Conservation (phyloP, 345 rosid genomes). For the Raphanus raphanistrum region DNA sequence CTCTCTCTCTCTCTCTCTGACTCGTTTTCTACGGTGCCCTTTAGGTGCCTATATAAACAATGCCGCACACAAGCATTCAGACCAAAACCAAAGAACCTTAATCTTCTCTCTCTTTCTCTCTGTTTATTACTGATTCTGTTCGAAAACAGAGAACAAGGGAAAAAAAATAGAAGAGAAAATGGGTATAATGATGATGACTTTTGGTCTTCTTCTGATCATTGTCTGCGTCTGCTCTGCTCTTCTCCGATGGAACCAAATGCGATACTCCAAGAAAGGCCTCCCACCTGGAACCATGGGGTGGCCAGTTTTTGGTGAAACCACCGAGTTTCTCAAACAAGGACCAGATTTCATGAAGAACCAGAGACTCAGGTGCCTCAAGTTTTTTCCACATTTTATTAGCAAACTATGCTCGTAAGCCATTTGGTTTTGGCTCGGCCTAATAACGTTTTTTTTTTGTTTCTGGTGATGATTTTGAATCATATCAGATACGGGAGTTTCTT, state of each 20-base stretch:
- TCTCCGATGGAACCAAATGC: constrained; percentile 76
- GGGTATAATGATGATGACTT: constrained; percentile 59
- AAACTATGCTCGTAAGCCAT: background rate
- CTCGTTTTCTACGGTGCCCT: constrained; percentile 1
- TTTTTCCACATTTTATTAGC: background rate
- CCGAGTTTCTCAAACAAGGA: constrained; percentile 94
- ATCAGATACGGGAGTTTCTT: constrained; percentile 78
- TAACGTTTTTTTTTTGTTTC: background rate
- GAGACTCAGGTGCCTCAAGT: constrained; percentile 57
- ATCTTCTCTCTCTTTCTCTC: constrained; percentile 9
- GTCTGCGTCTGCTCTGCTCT: constrained; percentile 66
- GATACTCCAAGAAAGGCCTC: constrained; percentile 71
- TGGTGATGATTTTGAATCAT: background rate
- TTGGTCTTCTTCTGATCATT: constrained; percentile 43
- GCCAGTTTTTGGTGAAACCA: constrained; percentile 96
- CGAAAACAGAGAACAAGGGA: constrained; percentile 19
- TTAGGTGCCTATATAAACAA: constrained; percentile 40
- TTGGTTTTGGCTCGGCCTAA: background rate
- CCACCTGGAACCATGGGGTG: constrained; percentile 99
- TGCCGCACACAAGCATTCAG: constrained; percentile 24
- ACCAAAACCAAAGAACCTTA: constrained; percentile 22
- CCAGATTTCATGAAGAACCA: constrained; percentile 93
- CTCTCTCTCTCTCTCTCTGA: background rate
- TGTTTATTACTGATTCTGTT: constrained; percentile 9
- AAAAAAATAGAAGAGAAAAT: constrained; percentile 31